Evolutionary conservation across 2,329 filamentous ascomycete species (phyloP).

Genomic region (Cytospora paraplurivora): DNA sequence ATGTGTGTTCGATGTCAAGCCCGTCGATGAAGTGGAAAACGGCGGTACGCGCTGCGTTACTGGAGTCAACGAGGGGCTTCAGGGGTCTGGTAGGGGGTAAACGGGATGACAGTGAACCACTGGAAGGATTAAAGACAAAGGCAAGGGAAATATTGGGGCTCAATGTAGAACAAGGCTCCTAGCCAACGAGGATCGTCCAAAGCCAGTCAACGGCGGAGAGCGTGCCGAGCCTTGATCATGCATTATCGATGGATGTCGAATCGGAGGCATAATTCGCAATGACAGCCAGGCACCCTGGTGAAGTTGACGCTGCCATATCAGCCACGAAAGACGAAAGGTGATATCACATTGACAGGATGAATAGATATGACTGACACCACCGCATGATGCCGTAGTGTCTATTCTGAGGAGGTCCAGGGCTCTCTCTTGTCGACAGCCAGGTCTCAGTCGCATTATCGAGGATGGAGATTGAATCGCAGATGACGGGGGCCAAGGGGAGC

Average conservation of each 20-base stretch:
- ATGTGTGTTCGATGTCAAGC: neutral
- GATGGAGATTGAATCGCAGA: neutral
- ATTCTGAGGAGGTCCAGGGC: neutral
- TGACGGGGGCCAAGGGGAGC: neutral
- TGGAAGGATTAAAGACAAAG: neutral
- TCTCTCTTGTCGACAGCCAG: neutral
- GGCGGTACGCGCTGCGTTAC: neutral
- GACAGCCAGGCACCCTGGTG: neutral
- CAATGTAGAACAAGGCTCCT: neutral
- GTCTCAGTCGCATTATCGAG: neutral
- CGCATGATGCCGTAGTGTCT: conserved; percentile 16
- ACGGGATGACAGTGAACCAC: conserved; percentile 7
- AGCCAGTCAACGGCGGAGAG: conserved; percentile 5
- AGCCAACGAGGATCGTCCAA: conserved; percentile 3
- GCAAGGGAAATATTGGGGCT: conserved; percentile 9
- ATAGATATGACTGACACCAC: neutral
- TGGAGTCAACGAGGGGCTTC: neutral
- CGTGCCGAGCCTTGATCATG: conserved; percentile 13
- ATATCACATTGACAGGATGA: neutral
- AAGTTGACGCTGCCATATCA: conserved; percentile 7
- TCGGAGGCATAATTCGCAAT: neutral
- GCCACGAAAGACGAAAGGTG: conserved; percentile 2
- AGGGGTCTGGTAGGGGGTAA: neutral
- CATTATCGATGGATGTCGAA: neutral
- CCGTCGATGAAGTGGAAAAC: neutral